A percentile compares a stretch with the other conserved stretches of the same genome.
phyloP scores from a whole-genome alignment of 2,329 filamentous ascomycete species.

The Aplosporella prunicola region DNA sequence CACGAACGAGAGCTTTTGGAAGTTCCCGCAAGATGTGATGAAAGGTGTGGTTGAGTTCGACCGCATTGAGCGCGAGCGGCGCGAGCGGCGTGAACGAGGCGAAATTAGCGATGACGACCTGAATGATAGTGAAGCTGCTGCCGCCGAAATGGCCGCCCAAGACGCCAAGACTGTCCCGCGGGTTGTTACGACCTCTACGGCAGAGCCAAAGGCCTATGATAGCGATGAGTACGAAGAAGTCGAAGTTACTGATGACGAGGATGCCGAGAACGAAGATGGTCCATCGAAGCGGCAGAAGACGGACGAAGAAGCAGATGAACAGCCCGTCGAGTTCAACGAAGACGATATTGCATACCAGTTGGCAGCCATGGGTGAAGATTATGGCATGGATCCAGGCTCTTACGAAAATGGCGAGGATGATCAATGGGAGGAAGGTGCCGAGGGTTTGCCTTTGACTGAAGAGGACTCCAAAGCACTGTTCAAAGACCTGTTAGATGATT shows the following conservation, averaged over 20 bases:
- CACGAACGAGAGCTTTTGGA: conserved; percentile 89
- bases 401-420: conserved; percentile 57
- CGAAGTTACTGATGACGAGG: conserved; percentile 56
- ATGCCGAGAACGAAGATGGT: conserved; percentile 37
- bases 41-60: conserved; percentile 62
- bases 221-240: conserved; percentile 71
- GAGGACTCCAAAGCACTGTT: conserved; percentile 72
- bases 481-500: conserved; percentile 76
- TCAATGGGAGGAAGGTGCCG: conserved; percentile 60
- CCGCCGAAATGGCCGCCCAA: conserved; percentile 16
- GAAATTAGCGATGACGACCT: conserved; percentile 28
- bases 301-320: conserved; percentile 34
- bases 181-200: conserved; percentile 20
- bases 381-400: conserved; percentile 66
- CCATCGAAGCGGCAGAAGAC: conserved; percentile 42
- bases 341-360: conserved; percentile 91
- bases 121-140: conserved; percentile 22
- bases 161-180: conserved; percentile 13
- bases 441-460: conserved; percentile 60
- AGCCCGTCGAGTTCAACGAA: conserved; percentile 72
- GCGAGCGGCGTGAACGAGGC: conserved; percentile 42
- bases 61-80: conserved; percentile 60
- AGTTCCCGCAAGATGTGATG: conserved; percentile 80
- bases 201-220: conserved; percentile 35
- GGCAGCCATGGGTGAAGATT: conserved; percentile 79